phyloP scores from a whole-genome alignment of 2,329 filamentous ascomycete species.

The Clarireedia hainanense region DNA sequence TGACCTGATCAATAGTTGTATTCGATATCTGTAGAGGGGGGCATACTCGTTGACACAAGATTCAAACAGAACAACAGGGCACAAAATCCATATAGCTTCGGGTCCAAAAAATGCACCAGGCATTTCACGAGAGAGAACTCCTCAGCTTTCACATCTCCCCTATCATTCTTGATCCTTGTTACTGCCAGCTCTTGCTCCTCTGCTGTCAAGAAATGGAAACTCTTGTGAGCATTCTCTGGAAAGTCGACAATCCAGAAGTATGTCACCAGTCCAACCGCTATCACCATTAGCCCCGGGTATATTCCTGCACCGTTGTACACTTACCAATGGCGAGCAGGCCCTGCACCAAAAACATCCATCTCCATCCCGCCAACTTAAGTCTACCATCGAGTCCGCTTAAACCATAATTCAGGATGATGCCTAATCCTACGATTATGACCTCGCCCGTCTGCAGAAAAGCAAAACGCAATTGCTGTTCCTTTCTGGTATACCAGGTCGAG shows the following conservation, averaged over 20 bases:
- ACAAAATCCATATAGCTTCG: constrained; percentile 55
- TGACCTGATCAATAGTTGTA: not conserved
- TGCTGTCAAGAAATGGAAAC: constrained; percentile 49
- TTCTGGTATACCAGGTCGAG: constrained; percentile 27
- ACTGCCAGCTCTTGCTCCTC: constrained; percentile 40
- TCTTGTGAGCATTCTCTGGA: constrained; percentile 46
- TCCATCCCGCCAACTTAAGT: constrained; percentile 49
- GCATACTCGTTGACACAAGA: constrained; percentile 53
- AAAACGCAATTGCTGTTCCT: constrained; percentile 43
- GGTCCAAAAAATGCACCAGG: constrained; percentile 41
- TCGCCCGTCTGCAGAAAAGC: constrained; percentile 58
- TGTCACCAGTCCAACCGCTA: constrained; percentile 40
- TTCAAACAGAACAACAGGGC: constrained; percentile 60
- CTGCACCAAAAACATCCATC: constrained; percentile 55
- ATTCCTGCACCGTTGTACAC: constrained; percentile 3
- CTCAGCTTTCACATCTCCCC: constrained; percentile 43
- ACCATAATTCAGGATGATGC: constrained; percentile 45
- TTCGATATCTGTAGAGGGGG: no score
- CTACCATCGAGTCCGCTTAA: constrained; percentile 55
- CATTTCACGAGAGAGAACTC: constrained; percentile 53
- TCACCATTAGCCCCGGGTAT: not conserved
- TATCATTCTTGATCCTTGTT: constrained; percentile 47
- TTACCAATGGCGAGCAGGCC: constrained; percentile 42
- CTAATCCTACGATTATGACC: constrained; percentile 46
- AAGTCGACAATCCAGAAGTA: constrained; percentile 59